phyloP scores from a whole-genome alignment of 2,329 filamentous ascomycete species.

The Diaporthe ampelina region DNA sequence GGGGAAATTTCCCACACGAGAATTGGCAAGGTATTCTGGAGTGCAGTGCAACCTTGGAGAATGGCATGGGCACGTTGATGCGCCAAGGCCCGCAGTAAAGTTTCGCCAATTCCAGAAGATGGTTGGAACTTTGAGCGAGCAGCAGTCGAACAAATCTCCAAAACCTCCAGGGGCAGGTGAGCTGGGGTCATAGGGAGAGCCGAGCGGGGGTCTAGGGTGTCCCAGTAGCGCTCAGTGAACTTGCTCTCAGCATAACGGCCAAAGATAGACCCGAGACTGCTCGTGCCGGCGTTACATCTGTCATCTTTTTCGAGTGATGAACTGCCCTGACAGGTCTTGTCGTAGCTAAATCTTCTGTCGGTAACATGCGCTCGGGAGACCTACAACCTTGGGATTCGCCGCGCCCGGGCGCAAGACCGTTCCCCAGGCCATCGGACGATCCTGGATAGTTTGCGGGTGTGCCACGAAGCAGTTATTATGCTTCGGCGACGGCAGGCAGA shows the following conservation, averaged over 20 bases:
- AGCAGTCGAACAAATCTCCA: neutral
- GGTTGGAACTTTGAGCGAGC: slow-evolving; percentile 1
- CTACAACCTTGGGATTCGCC: neutral
- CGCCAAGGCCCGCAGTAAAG: slow-evolving; percentile 28
- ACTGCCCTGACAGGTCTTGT: slow-evolving; percentile 21
- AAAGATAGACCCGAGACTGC: slow-evolving; percentile 22
- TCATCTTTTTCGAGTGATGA: slow-evolving; percentile 1
- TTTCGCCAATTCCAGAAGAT: slow-evolving; percentile 28
- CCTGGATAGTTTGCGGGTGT: slow-evolving; percentile 16
- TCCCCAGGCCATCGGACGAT: slow-evolving; percentile 2
- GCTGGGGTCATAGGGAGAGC: slow-evolving; percentile 1
- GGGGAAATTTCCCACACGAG: neutral
- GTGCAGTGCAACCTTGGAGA: slow-evolving; percentile 15
- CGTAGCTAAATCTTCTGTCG: neutral
- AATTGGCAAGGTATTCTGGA: neutral
- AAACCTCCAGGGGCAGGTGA: slow-evolving; percentile 13
- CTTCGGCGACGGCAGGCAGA: slow-evolving; percentile 19
- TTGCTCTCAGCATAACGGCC: slow-evolving; percentile 9
- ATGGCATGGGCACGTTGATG: neutral
- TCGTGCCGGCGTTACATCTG: slow-evolving; percentile 10
- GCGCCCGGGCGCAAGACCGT: slow-evolving; percentile 11
- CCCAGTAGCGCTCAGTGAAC: neutral
- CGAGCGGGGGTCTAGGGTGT: slow-evolving; percentile 26
- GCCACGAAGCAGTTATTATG: slow-evolving; percentile 2
- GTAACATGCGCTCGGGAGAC: neutral